Conservation (phyloP, 371 early-diverging fungal genomes). For the Parasitella parasitica region DNA sequence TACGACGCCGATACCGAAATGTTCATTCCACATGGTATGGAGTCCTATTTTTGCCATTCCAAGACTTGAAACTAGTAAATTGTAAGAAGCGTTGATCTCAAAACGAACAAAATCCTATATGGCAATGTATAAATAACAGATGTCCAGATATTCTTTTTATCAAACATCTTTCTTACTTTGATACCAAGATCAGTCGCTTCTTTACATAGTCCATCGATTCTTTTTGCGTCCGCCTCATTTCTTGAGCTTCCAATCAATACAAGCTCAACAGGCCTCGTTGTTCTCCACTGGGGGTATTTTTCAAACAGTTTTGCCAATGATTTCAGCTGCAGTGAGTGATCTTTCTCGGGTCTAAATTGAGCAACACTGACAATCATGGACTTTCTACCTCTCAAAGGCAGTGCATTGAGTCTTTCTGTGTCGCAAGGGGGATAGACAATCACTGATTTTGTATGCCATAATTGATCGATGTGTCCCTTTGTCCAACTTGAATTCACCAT, state of each 20-base stretch:
- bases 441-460: constrained; percentile 70
- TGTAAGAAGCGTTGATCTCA: constrained; percentile 81
- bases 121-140: no score
- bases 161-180: constrained; percentile 42
- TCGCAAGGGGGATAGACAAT: constrained; percentile 96
- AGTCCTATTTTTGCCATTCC: constrained; percentile 73
- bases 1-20: constrained; percentile 96
- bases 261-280: constrained; percentile 37
- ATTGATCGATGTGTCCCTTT: constrained; percentile 74
- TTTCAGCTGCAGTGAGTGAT: constrained; percentile 81
- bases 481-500: constrained; percentile 97
- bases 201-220: constrained; percentile 66
- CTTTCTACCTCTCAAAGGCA: constrained; percentile 52
- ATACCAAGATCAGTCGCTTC: constrained; percentile 52
- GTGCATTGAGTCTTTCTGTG: constrained; percentile 60
- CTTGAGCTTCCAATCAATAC: constrained; percentile 81
- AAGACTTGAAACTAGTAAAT: constrained; percentile 59
- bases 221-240: constrained; percentile 73
- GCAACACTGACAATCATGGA: constrained; percentile 82
- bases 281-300: constrained; percentile 49
- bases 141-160: no score
- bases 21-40: constrained; percentile 97
- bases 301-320: constrained; percentile 62
- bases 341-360: constrained; percentile 96
- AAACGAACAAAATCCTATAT: constrained; percentile 72